These are phyloP conservation scores for Endocalyx cinctus DNA, from an alignment of 2,329 filamentous ascomycete genomes.

Conservation along the genomic window DNA sequence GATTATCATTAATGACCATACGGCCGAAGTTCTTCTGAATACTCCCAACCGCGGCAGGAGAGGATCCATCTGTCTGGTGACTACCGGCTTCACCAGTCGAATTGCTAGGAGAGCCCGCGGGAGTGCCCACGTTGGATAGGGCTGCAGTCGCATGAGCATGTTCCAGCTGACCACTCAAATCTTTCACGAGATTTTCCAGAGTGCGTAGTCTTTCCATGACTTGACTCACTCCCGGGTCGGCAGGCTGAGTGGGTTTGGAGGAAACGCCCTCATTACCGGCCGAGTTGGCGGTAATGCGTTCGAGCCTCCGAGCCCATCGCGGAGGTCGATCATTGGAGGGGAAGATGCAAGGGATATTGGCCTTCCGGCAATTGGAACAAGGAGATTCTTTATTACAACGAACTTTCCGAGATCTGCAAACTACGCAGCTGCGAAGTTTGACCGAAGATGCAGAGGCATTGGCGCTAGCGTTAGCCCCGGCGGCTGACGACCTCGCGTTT, in stretches of 20 bases:
- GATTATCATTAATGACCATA: constrained; percentile 40
- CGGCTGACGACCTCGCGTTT: constrained; percentile 9
- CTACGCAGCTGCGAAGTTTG: constrained; percentile 20
- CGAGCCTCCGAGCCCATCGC: constrained; percentile 49
- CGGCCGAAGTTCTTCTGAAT: constrained; percentile 42
- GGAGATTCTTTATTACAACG: constrained; percentile 53
- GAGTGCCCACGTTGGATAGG: constrained; percentile 16
- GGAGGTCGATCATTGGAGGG: constrained; percentile 46
- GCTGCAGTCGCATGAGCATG: constrained; percentile 38
- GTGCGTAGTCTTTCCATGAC: constrained; percentile 45
- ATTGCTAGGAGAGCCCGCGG: constrained; percentile 23
- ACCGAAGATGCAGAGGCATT: neutral
- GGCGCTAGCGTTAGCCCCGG: neutral
- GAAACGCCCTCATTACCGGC: constrained; percentile 4
- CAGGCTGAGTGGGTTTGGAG: constrained; percentile 31
- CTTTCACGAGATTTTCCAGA: constrained; percentile 47
- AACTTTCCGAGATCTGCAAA: constrained; percentile 50
- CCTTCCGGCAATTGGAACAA: constrained; percentile 52
- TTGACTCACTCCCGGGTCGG: constrained; percentile 26
- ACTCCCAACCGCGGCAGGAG: constrained; percentile 3
- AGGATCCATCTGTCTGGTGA: constrained; percentile 5
- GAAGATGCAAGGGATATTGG: constrained; percentile 46
- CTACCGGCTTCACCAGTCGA: constrained; percentile 17
- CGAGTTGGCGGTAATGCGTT: constrained; percentile 30
- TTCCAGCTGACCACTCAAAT: constrained; percentile 42